A percentile compares a stretch with the other conserved stretches of the same genome.
Conservation (phyloP, 306 rosid genomes). For the Pyrus bretschneideri region DNA sequence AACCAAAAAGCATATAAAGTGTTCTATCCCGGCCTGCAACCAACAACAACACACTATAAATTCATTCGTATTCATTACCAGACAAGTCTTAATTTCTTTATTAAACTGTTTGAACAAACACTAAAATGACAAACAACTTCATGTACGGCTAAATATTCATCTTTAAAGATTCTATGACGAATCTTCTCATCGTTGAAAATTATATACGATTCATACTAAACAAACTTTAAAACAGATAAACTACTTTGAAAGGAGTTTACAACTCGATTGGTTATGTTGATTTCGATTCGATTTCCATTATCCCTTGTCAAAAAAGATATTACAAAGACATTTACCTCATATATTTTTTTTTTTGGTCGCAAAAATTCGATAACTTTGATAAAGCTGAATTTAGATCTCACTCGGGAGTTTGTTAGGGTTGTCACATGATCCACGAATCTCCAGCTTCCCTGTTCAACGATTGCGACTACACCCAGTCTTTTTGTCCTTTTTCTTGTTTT, state of each 20-base stretch:
- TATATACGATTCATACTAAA: too few relatives aligned
- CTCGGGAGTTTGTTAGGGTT: slow-evolving; percentile 42
- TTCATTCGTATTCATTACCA: neutral
- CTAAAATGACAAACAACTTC: too few relatives aligned
- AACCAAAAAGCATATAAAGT: neutral
- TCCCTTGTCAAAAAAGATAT: neutral
- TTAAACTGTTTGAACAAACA: too few relatives aligned
- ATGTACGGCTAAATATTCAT: too few relatives aligned
- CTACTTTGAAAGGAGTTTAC: neutral
- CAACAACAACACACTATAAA: too few relatives aligned
- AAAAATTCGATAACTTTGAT: neutral
- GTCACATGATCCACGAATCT: slow-evolving; percentile 70
- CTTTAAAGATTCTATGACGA: too few relatives aligned
- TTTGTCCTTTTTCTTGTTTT: neutral
- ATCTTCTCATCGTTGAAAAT: accelerated
- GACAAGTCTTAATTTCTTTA: neutral
- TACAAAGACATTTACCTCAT: neutral
- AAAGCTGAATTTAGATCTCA: slow-evolving; percentile 28
- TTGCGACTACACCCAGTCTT: slow-evolving; percentile 24
- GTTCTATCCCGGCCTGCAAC: neutral
- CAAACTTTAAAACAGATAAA: neutral
- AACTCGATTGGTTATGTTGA: neutral
- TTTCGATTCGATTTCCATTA: neutral
- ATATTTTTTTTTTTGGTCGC: neutral
- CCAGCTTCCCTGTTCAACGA: slow-evolving; percentile 50